Evolutionary conservation across 2,329 filamentous ascomycete species (phyloP).

Genomic region (Alternaria burnsii): DNA sequence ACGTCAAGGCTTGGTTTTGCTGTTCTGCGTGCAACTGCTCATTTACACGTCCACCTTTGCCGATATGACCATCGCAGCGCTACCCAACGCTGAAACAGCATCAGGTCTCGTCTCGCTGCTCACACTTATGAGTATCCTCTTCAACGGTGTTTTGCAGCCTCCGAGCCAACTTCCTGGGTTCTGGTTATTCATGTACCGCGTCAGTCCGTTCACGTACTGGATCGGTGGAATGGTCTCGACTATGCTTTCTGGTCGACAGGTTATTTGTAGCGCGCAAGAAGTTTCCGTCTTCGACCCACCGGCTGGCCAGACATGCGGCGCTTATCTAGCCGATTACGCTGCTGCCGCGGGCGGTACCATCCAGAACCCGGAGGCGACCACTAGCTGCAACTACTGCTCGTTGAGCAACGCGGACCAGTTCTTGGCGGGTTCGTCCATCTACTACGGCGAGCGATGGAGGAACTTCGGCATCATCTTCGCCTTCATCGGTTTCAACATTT

Average conservation of each 20-base stretch:
- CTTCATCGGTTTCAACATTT: constrained; percentile 71
- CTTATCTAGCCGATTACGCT: constrained; percentile 58
- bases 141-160: constrained; percentile 67
- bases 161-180: constrained; percentile 70
- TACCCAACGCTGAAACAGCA: constrained; percentile 74
- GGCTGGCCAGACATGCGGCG: constrained; percentile 51
- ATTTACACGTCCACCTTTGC: constrained; percentile 77
- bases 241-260: constrained; percentile 55
- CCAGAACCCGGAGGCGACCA: constrained; percentile 55
- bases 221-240: constrained; percentile 52
- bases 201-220: constrained; percentile 73
- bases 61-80: constrained; percentile 75
- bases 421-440: constrained; percentile 53
- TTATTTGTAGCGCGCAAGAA: constrained; percentile 59
- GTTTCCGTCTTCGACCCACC: constrained; percentile 54
- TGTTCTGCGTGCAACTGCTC: constrained; percentile 72
- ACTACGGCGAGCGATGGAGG: constrained; percentile 64
- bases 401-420: constrained; percentile 58
- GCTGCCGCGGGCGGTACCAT: constrained; percentile 51
- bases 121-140: constrained; percentile 58
- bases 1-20: constrained; percentile 66
- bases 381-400: constrained; percentile 61
- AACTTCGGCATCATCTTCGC: constrained; percentile 76
- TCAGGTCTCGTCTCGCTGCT: constrained; percentile 69
- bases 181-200: constrained; percentile 80